Base-by-base conservation (phyloP, 192 early-diverging fungal genomes). In the Mortierella claussenii region DNA sequence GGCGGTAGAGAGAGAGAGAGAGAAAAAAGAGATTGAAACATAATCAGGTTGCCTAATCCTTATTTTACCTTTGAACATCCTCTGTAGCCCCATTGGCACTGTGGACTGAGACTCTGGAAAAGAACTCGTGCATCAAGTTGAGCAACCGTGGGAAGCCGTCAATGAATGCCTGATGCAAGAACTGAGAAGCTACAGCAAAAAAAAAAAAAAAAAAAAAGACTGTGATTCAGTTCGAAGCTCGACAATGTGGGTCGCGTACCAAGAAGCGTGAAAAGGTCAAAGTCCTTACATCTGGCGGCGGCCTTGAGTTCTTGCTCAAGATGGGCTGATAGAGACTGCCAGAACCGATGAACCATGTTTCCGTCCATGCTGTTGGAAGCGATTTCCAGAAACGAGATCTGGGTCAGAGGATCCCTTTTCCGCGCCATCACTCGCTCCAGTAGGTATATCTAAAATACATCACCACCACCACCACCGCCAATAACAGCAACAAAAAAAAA, bases 291-390 rank as follows among this genome's bases (percentile, higher is more conserved):
- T 80, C 83, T 81, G 8, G 81, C 84, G 10, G 84, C 69, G 18
- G 81, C 79, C 33, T 81, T 85, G 21, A 88, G 56, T 50, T 86
- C 86, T 46, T 70, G 76, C 53, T 86, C 86, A 42, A 88, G 81
- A 55, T 82, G 85, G 13, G 60, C 58, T 17, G 86, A 88, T 12
- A 88, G 32, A 9, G 76, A 64, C 26, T 81, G 69, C 86, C 86
- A 88, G 48, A 86, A 88, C 33, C 83, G 74, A 50, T 83, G 82
- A 0, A 88, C 78, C 54, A 88, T 75, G 8, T 80, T 80, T 37
- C 82, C 76, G 23, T 84, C 86, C 59, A 86, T 69, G 24, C 65
- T 81, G 46, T 80, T 85, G 15, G 80, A 54, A 4, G 80, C 79
- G 51, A 86, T 80, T 17, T 88, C 86, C 18, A 86, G 45, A 49